Evolutionary conservation across 345 rosid genomes (phyloP).

Genomic region (Euphorbia peplus): DNA sequence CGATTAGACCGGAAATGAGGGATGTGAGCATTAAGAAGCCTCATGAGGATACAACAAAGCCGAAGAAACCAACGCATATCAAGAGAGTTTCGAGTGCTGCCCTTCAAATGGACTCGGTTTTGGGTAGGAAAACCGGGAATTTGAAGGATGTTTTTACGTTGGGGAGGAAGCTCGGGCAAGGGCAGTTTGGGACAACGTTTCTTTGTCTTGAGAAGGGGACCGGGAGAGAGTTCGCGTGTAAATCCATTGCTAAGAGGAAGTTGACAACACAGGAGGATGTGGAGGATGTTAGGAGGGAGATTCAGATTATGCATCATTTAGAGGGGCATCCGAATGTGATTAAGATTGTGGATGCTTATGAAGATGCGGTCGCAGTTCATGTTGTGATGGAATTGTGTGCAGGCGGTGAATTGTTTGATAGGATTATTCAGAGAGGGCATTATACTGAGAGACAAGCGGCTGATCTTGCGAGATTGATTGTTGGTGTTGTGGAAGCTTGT

Average conservation of each 20-base stretch:
- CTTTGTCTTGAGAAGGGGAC: conserved; percentile 65
- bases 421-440: conserved; percentile 89
- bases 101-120: conserved; percentile 60
- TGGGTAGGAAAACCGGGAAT: conserved; percentile 79
- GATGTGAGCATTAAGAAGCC: conserved; percentile 21
- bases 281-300: conserved; percentile 93
- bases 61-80: conserved; percentile 46
- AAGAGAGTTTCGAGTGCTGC: conserved; percentile 64
- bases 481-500: conserved; percentile 83
- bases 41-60: conserved; percentile 35
- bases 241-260: conserved; percentile 83
- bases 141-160: conserved; percentile 71
- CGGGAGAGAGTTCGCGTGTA: conserved; percentile 72
- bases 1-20: conserved; percentile 21
- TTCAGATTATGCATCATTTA: conserved; percentile 94
- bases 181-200: conserved; percentile 93
- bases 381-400: conserved; percentile 92
- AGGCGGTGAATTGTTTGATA: conserved; percentile 91
- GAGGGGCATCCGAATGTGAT: conserved; percentile 89
- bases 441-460: conserved; percentile 82
- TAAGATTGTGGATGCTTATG: conserved; percentile 74
- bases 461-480: conserved; percentile 73
- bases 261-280: conserved; percentile 64
- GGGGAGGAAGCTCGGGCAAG: conserved; percentile 91
- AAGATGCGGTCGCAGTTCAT: conserved; percentile 87